phyloP scores from a whole-genome alignment of 345 rosid genomes.

The Rhodamnia rubescens region DNA sequence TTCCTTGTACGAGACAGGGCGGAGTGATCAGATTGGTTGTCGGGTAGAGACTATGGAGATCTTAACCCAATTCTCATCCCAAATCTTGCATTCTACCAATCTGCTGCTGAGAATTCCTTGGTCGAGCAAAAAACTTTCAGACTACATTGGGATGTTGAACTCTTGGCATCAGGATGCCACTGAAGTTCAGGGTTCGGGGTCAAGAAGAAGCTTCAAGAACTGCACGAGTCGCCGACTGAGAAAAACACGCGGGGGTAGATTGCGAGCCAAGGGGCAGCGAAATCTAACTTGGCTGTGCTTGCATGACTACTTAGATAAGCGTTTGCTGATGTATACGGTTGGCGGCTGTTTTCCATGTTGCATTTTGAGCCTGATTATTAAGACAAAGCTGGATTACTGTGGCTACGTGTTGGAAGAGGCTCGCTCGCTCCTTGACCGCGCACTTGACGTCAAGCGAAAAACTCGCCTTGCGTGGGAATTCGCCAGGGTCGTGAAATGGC shows the following conservation, averaged over 20 bases:
- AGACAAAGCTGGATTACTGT: neutral
- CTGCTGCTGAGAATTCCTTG: neutral
- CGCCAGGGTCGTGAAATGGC: neutral
- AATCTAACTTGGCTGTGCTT: rapidly evolving
- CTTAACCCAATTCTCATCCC: neutral
- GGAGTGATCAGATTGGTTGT: neutral
- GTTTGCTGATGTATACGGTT: neutral
- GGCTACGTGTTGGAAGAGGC: neutral
- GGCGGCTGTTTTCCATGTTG: rapidly evolving
- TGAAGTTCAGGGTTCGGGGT: neutral
- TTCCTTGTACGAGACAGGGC: too few relatives aligned
- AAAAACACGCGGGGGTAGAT: rapidly evolving
- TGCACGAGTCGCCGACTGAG: rapidly evolving
- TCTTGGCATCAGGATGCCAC: neutral
- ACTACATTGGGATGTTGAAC: neutral
- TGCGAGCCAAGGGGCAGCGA: neutral
- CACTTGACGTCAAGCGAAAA: neutral
- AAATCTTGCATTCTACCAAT: neutral
- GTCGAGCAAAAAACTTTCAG: neutral
- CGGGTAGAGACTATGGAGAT: neutral
- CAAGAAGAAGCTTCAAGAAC: neutral
- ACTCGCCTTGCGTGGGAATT: neutral
- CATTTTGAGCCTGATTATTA: neutral
- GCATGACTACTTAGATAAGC: neutral
- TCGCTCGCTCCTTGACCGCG: neutral